Conservation (phyloP, 768 basidiomycete genomes). For the Suillus variegatus region DNA sequence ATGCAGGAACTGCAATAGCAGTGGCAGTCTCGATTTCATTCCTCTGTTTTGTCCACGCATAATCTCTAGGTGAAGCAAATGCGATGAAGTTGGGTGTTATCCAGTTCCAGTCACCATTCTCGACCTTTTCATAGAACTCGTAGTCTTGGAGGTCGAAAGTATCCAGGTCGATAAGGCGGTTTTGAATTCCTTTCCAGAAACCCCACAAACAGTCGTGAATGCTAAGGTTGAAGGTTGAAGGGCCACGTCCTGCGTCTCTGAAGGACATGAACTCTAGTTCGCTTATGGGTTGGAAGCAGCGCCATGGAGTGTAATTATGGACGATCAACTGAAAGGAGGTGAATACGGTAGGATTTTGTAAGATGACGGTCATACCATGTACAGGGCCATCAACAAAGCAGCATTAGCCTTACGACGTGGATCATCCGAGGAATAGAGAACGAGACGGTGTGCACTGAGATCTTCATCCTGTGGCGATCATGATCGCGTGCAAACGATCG, state of each 20-base stretch:
- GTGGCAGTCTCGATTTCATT: constrained; percentile 56
- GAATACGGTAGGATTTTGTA: constrained; percentile 16
- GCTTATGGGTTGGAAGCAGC: constrained; percentile 92
- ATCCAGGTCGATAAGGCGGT: constrained; percentile 91
- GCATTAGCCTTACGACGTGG: constrained; percentile 91
- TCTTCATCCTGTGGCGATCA: constrained; percentile 63
- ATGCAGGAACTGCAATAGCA: constrained; percentile 18
- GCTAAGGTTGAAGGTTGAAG: constrained; percentile 89
- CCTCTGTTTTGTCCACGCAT: constrained; percentile 74
- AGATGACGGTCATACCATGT: constrained; percentile 62
- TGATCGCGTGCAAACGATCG: constrained; percentile 28
- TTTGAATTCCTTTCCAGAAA: constrained; percentile 88
- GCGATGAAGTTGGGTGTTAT: constrained; percentile 90
- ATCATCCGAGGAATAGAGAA: constrained; percentile 87
- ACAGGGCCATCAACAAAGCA: constrained; percentile 91
- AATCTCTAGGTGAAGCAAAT: constrained; percentile 89
- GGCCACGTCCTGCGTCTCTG: constrained; percentile 91
- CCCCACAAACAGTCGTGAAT: constrained; percentile 93
- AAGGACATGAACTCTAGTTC: constrained; percentile 94
- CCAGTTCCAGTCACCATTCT: constrained; percentile 97
- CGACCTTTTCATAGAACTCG: constrained; percentile 93
- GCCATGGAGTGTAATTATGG: constrained; percentile 85
- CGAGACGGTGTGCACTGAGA: constrained; percentile 69
- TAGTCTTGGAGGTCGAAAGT: constrained; percentile 93
- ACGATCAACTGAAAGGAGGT: constrained; percentile 78